Evolutionary conservation across 2,329 filamentous ascomycete genomes (phyloP).

Genomic region (Aspergillus fumigatus): DNA sequence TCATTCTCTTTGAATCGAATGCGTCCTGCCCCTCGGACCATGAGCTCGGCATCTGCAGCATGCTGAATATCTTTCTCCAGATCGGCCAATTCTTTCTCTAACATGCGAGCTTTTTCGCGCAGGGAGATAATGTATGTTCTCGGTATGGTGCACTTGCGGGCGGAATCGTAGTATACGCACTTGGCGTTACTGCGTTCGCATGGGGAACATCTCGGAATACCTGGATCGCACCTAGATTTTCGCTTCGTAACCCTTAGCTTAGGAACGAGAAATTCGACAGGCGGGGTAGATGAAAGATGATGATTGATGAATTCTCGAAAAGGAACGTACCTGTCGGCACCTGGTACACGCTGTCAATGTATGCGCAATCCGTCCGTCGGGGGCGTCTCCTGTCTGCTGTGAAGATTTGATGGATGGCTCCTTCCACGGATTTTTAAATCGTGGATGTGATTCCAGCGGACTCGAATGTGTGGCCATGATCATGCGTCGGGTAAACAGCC

Average conservation of each 20-base stretch:
- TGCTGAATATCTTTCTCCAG: slow-evolving; percentile 73
- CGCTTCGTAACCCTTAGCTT: slow-evolving; percentile 53
- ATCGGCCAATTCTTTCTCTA: slow-evolving; percentile 76
- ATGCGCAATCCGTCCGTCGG: slow-evolving; percentile 41
- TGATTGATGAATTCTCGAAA: slow-evolving; percentile 2
- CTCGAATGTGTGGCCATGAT: slow-evolving; percentile 19
- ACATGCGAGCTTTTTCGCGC: slow-evolving; percentile 75
- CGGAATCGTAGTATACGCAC: slow-evolving; percentile 93
- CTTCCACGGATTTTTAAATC: slow-evolving; percentile 24
- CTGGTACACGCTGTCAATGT: slow-evolving; percentile 48
- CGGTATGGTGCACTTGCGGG: slow-evolving; percentile 79
- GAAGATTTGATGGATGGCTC: slow-evolving; percentile 24
- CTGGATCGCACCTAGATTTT: slow-evolving; percentile 94
- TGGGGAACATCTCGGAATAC: slow-evolving; percentile 82
- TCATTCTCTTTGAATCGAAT: slow-evolving; percentile 81
- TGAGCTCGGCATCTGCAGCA: slow-evolving; percentile 70
- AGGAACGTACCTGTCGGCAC: slow-evolving; percentile 44
- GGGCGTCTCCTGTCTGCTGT: slow-evolving; percentile 25
- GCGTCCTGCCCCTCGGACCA: slow-evolving; percentile 79
- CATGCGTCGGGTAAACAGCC: slow-evolving; percentile 2
- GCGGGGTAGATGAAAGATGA: slow-evolving; percentile 2
- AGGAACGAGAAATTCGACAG: neutral
- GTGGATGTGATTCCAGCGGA: slow-evolving; percentile 13
- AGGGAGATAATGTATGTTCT: slow-evolving; percentile 89
- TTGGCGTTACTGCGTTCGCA: slow-evolving; percentile 87